phyloP scores from a whole-genome alignment of 2,329 filamentous ascomycete species.

The Curvularia eragrostidis region DNA sequence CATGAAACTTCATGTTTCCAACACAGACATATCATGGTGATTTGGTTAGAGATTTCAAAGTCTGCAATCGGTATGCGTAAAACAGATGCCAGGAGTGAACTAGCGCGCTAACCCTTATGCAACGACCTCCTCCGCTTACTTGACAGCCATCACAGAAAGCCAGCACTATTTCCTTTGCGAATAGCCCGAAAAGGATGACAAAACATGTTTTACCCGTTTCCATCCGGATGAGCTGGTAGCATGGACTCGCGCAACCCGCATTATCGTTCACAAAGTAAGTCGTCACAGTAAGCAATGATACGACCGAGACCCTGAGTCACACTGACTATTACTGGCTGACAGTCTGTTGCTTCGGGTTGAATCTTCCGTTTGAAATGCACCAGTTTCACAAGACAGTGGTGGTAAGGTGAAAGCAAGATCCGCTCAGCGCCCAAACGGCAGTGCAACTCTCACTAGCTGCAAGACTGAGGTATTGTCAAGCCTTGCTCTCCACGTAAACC shows the following conservation, averaged over 20 bases:
- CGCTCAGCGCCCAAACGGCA: neutral
- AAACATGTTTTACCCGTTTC: neutral
- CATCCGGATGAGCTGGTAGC: neutral
- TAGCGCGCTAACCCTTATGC: neutral
- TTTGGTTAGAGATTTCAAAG: neutral
- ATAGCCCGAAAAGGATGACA: neutral
- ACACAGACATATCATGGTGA: no score
- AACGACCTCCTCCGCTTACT: neutral
- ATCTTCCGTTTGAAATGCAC: neutral
- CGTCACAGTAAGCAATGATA: neutral
- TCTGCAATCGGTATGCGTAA: neutral
- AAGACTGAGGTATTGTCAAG: no score
- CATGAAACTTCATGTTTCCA: no score
- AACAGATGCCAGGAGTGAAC: neutral
- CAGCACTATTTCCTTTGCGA: no score
- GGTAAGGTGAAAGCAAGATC: neutral
- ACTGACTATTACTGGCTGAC: neutral
- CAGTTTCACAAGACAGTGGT: neutral
- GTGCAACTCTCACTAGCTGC: neutral
- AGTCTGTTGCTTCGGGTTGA: no score
- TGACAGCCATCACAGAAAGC: neutral
- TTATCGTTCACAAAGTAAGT: neutral
- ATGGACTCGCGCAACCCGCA: neutral
- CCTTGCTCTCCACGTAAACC: no score
- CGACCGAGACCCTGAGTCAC: neutral